Evolutionary conservation across 2,329 filamentous ascomycete genomes (phyloP), one percentile per base, ranked within the genome.

Genomic region (Corynespora cassiicola): DNA sequence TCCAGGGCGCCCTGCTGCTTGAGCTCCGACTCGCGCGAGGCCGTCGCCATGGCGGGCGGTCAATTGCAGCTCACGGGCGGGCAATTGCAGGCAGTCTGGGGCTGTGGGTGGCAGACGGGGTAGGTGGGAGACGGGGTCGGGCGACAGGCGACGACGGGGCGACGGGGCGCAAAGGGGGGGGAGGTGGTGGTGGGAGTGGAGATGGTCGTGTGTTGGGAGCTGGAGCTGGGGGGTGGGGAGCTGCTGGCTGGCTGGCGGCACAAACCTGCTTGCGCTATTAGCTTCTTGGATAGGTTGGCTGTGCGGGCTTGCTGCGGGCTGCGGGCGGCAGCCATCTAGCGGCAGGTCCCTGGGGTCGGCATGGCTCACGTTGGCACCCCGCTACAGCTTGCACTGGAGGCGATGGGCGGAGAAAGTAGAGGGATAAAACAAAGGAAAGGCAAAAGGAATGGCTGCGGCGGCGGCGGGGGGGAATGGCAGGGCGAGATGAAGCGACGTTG

Each of bases 1-100:
- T 94, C 87, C 44, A 92, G 75, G 50, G 84, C 86, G 51, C 85
- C 88, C 71, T 95, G 85, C 68, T 85, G 79, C 80, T 90, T 95
- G 69, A 89, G 79, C 79, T 95, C 90, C 43, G 69, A 68, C 40
- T 68, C 73, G 34, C 54, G 52, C 39, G 53, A 39, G 19, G 50
- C 42, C 25, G 65, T 60, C 22, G 59, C 58, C 61, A 66, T 65
- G 47, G 33, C 36, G 50, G 54, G 5, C 22, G 34, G 40, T 36
- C 41, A 42, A 42, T 42, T 44, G 38, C 11, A 25, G 8, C 20
- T 32, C 17, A 17, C 21, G 9, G 22, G 20, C 15, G 37, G 33
- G 52, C 41, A 49, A 50, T 45, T 41, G n/a, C n/a, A n/a, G n/a
- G n/a, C n/a, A n/a, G n/a, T n/a, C n/a, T 5, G 19, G 18, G n/a